These are phyloP conservation scores for Phytophthora pseudosyringae DNA, from an alignment of 352 stramenopile species.

Conservation along the genomic window DNA sequence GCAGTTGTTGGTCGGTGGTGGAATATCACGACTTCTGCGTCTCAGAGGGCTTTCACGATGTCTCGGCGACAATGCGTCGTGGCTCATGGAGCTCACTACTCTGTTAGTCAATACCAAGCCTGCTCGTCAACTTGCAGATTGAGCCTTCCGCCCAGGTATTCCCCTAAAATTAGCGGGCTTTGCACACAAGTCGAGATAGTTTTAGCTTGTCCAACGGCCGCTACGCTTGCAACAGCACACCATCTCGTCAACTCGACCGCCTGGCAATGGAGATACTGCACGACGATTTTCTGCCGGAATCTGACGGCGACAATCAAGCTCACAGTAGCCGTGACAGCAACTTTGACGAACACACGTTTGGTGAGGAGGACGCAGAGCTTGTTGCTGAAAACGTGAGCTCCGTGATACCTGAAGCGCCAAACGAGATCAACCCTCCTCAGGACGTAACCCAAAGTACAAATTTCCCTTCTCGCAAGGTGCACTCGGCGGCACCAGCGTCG, in stretches of 20 bases:
- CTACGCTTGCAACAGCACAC: background rate
- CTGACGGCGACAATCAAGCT: slow-evolving; percentile 19
- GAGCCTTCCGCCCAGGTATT: background rate
- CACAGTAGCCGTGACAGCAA: background rate
- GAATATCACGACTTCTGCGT: slow-evolving; percentile 37
- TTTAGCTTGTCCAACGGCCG: slow-evolving; percentile 9
- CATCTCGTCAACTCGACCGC: slow-evolving; percentile 3
- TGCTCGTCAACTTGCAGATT: background rate
- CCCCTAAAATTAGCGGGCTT: slow-evolving; percentile 23
- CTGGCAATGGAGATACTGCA: slow-evolving; percentile 15
- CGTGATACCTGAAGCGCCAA: background rate
- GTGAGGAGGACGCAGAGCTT: background rate
- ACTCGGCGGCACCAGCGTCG: slow-evolving; percentile 15
- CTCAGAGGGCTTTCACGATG: slow-evolving; percentile 36
- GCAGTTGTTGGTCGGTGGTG: slow-evolving; percentile 33
- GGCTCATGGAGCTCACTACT: slow-evolving; percentile 22
- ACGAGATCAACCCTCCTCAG: background rate
- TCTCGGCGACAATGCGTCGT: slow-evolving; percentile 13
- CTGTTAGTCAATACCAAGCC: slow-evolving; percentile 1
- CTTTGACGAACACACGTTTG: background rate
- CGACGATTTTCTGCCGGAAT: slow-evolving; percentile 1
- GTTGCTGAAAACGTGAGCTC: background rate
- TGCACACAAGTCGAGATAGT: background rate
- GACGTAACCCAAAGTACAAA: background rate
- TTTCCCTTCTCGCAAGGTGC: slow-evolving; percentile 20